Conservation (phyloP, 805 yeast species). For the Lachancea waltii region DNA sequence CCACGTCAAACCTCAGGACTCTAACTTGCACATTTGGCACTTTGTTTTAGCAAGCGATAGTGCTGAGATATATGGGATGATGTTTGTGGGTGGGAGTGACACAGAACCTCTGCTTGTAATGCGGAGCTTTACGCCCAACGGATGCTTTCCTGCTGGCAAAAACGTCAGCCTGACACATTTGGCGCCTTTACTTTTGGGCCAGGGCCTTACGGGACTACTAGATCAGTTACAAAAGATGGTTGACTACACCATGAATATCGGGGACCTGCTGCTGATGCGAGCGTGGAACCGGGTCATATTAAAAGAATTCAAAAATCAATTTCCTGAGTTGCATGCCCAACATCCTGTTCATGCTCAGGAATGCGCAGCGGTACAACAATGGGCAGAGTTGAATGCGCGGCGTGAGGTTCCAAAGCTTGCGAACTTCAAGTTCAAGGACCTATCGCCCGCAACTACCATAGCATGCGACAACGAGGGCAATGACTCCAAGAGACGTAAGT, state of each 20-base stretch:
- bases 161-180: slow-evolving; percentile 24
- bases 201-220: slow-evolving; percentile 21
- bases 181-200: slow-evolving; percentile 11
- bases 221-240: slow-evolving; percentile 8
- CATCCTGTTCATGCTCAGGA: background rate
- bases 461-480: slow-evolving; percentile 8
- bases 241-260: background rate
- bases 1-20: slow-evolving; percentile 29
- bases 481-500: slow-evolving; percentile 6
- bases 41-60: slow-evolving; percentile 20
- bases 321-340: slow-evolving; percentile 22
- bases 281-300: slow-evolving; percentile 31
- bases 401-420: background rate
- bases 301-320: slow-evolving; percentile 22
- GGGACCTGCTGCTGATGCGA: slow-evolving; percentile 1
- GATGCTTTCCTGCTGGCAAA: slow-evolving; percentile 23
- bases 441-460: slow-evolving; percentile 6
- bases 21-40: slow-evolving; percentile 31
- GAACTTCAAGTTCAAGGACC: slow-evolving; percentile 3
- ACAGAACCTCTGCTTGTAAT: slow-evolving; percentile 17
- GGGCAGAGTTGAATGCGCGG: slow-evolving; percentile 3
- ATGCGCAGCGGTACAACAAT: slow-evolving; percentile 1
- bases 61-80: slow-evolving; percentile 21
- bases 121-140: slow-evolving; percentile 28
- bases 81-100: slow-evolving; percentile 20